These are phyloP conservation scores for Pisolithus albus DNA, from an alignment of 768 basidiomycete species.

Conservation along the genomic window DNA sequence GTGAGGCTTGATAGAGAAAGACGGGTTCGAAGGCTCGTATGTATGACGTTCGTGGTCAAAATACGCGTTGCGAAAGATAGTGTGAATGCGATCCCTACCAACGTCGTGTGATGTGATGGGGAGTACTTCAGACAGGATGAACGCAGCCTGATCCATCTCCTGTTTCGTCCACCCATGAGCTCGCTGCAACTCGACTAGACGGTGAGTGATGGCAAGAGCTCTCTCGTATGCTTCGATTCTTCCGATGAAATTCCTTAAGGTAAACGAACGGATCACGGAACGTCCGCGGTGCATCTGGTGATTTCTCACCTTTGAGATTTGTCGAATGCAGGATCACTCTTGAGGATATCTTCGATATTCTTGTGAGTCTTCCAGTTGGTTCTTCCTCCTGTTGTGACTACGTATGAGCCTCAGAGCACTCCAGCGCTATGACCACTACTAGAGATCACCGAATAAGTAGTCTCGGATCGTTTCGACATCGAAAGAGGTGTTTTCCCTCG, in stretches of 20 bases:
- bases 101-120: constrained; percentile 40
- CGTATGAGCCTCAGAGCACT: not conserved
- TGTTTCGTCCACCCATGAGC: constrained; percentile 45
- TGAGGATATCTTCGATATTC: constrained; percentile 39
- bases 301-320: constrained; percentile 44
- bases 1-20: constrained; percentile 53
- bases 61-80: not conserved
- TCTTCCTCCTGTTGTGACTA: constrained; percentile 36
- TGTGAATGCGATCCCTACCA: constrained; percentile 19
- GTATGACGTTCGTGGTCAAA: constrained; percentile 1
- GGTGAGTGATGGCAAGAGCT: constrained; percentile 47
- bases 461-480: constrained; percentile 37
- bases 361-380: constrained; percentile 44
- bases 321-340: constrained; percentile 53
- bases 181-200: constrained; percentile 54
- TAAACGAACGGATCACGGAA: not conserved
- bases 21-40: constrained; percentile 57
- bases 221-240: constrained; percentile 53
- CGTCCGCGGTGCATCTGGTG: not conserved
- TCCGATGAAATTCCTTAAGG: constrained; percentile 46
- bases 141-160: constrained; percentile 41
- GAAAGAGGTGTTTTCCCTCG: constrained; percentile 39
- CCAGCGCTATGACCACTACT: not conserved
- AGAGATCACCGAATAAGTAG: constrained; percentile 44
- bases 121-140: constrained; percentile 44